phyloP scores from a whole-genome alignment of 805 yeast genomes.

The Naumovozyma baii region DNA sequence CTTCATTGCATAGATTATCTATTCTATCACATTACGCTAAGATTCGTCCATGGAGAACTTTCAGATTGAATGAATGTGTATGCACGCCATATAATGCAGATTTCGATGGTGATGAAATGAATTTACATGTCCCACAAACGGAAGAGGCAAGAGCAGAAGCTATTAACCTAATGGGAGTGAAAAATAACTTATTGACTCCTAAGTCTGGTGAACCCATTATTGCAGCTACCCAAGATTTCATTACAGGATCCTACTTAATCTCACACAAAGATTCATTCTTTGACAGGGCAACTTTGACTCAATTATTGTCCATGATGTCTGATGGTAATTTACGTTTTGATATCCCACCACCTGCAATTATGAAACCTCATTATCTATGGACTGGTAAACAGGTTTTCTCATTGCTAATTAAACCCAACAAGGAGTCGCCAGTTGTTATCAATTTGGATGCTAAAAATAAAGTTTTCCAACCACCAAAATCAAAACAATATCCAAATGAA shows the following conservation, averaged over 20 bases:
- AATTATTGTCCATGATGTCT: constrained; percentile 87
- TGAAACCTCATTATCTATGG: constrained; percentile 87
- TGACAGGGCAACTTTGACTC: constrained; percentile 77
- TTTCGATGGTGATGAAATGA: constrained; percentile 99
- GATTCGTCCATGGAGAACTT: constrained; percentile 96
- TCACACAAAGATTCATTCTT: constrained; percentile 90
- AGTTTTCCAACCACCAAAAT: constrained; percentile 69
- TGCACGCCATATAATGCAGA: constrained; percentile 99
- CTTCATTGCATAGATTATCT: constrained; percentile 89
- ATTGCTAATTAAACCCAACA: constrained; percentile 75
- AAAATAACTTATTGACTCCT: constrained; percentile 88
- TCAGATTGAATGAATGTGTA: constrained; percentile 94
- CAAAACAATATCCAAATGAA: constrained; percentile 63
- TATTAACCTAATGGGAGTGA: constrained; percentile 96
- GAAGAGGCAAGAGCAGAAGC: constrained; percentile 99
- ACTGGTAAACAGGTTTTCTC: constrained; percentile 96
- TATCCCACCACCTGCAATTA: constrained; percentile 88
- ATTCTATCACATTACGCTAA: constrained; percentile 93
- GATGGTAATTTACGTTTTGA: constrained; percentile 85
- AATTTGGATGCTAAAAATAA: constrained; percentile 92
- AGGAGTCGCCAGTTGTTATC: constrained; percentile 64
- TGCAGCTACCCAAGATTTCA: constrained; percentile 99
- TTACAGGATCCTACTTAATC: constrained; percentile 88
- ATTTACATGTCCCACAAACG: constrained; percentile 95
- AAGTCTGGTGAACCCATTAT: constrained; percentile 98